Base-by-base conservation (phyloP, 768 basidiomycete genomes). In the Daedaleopsis sinensis region DNA sequence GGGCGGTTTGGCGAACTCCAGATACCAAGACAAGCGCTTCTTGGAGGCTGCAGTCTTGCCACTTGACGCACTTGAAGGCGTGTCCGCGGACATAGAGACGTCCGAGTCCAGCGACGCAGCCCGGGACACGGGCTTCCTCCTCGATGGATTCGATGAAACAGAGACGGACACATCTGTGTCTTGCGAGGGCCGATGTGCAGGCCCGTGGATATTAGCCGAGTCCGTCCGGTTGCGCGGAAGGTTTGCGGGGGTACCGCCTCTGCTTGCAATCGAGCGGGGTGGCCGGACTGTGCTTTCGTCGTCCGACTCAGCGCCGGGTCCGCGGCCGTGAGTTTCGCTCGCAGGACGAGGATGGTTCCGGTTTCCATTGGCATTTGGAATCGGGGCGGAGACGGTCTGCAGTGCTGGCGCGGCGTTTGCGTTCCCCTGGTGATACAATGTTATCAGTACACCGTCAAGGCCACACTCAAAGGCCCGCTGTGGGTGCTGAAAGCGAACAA, bases 1-100 rank as follows among this genome's bases (percentile, higher is more conserved):
- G 3, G 82, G 82, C 37, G 77, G 71, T 36, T 72, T 76, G 15
- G 57, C 68, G 47, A 72, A 81, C 52, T 84, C 76, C 50, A 86
- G 73, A 9, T 68, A 69, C 80, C 80, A 81, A 18, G 71, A 63
- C 8, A 47, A 15, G 13, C 18, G 38, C 6, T 55, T 58, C 50
- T 35, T 52, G 32, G 19, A 32, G 18, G 38, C 36, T 18, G 51
- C 8, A 19, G 52, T 46, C 19, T 39, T 51, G 1, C 23, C 21
- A 19, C 15, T 53, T 19, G 27, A 37, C 19, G n/a, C n/a, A n/a
- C n/a, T n/a, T n/a, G 58, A 52, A 18, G 23, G 11, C 12, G 18
- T 32, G 21, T 6, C 47, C 13, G 56, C 6, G 13, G 56, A 46
- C 32, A 38, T 19, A 23, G 39, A 43, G 36, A 27, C 35, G 19